These are phyloP conservation scores for Chrysosphaeria jannelii DNA, from an alignment of 2,329 filamentous ascomycete genomes.

Conservation along the genomic window DNA sequence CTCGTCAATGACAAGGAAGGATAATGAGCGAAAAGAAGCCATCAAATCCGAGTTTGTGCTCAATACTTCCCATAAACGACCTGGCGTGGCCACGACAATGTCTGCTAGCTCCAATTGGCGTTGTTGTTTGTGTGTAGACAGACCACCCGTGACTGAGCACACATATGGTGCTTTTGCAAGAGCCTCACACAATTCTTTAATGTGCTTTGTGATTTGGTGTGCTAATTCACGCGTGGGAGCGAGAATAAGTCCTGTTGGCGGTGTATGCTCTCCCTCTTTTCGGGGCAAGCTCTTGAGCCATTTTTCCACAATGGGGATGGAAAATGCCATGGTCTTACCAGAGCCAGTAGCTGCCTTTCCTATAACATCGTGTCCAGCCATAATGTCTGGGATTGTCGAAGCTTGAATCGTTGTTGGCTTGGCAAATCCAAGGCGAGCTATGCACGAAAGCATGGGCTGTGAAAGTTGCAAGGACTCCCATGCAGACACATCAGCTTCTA, in stretches of 20 bases:
- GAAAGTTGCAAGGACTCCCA: slow-evolving; percentile 56
- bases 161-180: slow-evolving; percentile 33
- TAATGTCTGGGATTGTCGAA: slow-evolving; percentile 49
- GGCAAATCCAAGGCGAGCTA: slow-evolving; percentile 53
- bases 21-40: slow-evolving; percentile 36
- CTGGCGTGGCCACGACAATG: slow-evolving; percentile 78
- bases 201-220: slow-evolving; percentile 64
- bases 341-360: slow-evolving; percentile 92
- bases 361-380: slow-evolving; percentile 67
- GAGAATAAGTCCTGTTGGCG: slow-evolving; percentile 47
- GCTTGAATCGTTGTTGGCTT: slow-evolving; percentile 61
- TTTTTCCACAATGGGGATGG: slow-evolving; percentile 68
- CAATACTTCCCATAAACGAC: slow-evolving; percentile 80
- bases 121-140: slow-evolving; percentile 88
- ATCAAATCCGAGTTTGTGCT: slow-evolving; percentile 43
- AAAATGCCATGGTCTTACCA: slow-evolving; percentile 86
- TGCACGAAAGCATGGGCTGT: slow-evolving; percentile 34
- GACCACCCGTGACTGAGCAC: slow-evolving; percentile 71
- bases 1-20: slow-evolving; percentile 76
- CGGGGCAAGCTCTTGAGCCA: slow-evolving; percentile 22
- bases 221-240: slow-evolving; percentile 84
- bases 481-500: slow-evolving; percentile 34
- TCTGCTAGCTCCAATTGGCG: slow-evolving; percentile 59
- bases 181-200: slow-evolving; percentile 39
- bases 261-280: slow-evolving; percentile 7